Evolutionary conservation across 2,329 filamentous ascomycete species (phyloP).

Genomic region (Calonectria pseudoreteaudii): DNA sequence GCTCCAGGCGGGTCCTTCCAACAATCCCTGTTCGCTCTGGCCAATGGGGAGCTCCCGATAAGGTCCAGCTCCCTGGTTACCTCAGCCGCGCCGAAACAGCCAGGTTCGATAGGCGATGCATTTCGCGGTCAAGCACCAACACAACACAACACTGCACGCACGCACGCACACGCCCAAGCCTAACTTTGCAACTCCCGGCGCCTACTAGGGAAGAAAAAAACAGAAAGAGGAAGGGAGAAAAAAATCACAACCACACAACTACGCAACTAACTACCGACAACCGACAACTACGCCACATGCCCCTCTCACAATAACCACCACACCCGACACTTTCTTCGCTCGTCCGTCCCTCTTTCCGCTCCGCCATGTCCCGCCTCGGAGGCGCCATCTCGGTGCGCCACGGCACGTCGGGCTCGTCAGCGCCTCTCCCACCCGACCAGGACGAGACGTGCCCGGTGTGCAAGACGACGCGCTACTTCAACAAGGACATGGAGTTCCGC

Average conservation of each 20-base stretch:
- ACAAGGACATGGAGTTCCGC: conserved; percentile 92
- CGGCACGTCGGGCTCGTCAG: conserved; percentile 15
- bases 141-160: not conserved
- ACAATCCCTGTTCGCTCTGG: not conserved
- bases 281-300: not conserved
- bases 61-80: conserved; percentile 21
- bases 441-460: conserved; percentile 94
- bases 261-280: not conserved
- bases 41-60: conserved; percentile 34
- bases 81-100: conserved; percentile 41
- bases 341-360: not conserved
- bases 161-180: not conserved
- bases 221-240: not conserved
- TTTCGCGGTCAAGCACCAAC: conserved; percentile 4
- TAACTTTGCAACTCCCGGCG: not conserved
- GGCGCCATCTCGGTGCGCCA: conserved; percentile 47
- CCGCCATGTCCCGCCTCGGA: conserved; percentile 44
- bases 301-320: too few relatives aligned
- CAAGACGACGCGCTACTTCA: conserved; percentile 96
- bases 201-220: not conserved
- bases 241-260: not conserved
- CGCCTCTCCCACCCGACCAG: conserved; percentile 39
- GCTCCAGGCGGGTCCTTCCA: not conserved
- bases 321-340: too few relatives aligned
- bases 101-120: not conserved